These are phyloP conservation scores for Polychaeton citri DNA, from an alignment of 2,329 filamentous ascomycete genomes.

Conservation along the genomic window DNA sequence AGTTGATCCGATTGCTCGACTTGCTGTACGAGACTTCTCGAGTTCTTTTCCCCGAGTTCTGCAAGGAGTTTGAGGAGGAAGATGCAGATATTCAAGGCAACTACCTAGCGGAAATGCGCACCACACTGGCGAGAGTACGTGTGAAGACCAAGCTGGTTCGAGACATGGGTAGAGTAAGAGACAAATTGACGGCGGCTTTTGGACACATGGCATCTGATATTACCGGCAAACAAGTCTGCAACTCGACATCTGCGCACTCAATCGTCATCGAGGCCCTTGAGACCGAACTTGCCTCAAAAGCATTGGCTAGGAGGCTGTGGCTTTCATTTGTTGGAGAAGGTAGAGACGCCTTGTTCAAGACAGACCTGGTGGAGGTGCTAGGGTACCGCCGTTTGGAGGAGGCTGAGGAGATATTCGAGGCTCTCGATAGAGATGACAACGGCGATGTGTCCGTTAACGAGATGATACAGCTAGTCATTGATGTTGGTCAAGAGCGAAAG, in stretches of 20 bases:
- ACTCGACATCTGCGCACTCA: slow-evolving; percentile 13
- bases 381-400: slow-evolving; percentile 11
- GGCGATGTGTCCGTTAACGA: slow-evolving; percentile 23
- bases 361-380: slow-evolving; percentile 18
- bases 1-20: slow-evolving; percentile 57
- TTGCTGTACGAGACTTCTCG: slow-evolving; percentile 71
- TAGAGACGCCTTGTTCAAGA: slow-evolving; percentile 12
- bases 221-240: slow-evolving; percentile 74
- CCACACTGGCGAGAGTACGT: slow-evolving; percentile 25
- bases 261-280: slow-evolving; percentile 19
- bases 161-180: slow-evolving; percentile 51
- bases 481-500: slow-evolving; percentile 18
- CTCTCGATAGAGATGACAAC: slow-evolving; percentile 20
- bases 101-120: slow-evolving; percentile 41
- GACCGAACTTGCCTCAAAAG: slow-evolving; percentile 15
- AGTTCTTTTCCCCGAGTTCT: slow-evolving; percentile 71
- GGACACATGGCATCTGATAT: slow-evolving; percentile 78
- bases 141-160: slow-evolving; percentile 60
- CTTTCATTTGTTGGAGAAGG: slow-evolving; percentile 19
- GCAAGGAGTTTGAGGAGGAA: slow-evolving; percentile 64
- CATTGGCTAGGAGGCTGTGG: slow-evolving; percentile 21
- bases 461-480: slow-evolving; percentile 18
- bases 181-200: slow-evolving; percentile 73
- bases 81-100: slow-evolving; percentile 72
- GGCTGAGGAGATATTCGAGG: slow-evolving; percentile 18